A percentile compares a stretch with the other conserved stretches of the same genome.
These are phyloP conservation scores for Komagataella pastoris DNA, from an alignment of 805 yeast genomes.

Conservation along the genomic window DNA sequence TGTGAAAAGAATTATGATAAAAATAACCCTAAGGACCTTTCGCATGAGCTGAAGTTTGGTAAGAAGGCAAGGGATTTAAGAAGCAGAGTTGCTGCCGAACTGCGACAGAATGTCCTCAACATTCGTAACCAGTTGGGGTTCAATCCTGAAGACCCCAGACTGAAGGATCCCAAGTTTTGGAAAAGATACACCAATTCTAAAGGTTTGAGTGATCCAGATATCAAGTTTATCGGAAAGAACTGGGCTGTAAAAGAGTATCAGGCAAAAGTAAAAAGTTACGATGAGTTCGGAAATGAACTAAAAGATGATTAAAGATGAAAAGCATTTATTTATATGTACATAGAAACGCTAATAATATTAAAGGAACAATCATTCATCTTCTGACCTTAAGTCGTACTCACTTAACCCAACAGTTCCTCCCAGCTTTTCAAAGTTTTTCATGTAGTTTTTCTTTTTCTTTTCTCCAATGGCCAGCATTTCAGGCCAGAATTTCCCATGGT, in stretches of 20 bases:
- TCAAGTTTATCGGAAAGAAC: conserved; percentile 62
- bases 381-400: conserved; percentile 51
- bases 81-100: conserved; percentile 51
- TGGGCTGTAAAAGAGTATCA: conserved; percentile 75
- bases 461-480: conserved; percentile 41
- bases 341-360: neutral
- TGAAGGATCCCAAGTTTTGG: conserved; percentile 68
- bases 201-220: conserved; percentile 56
- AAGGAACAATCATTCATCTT: neutral
- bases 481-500: conserved; percentile 67
- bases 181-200: conserved; percentile 44
- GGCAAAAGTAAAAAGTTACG: conserved; percentile 18
- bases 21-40: conserved; percentile 40
- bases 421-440: conserved; percentile 47
- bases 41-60: conserved; percentile 51
- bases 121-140: conserved; percentile 29
- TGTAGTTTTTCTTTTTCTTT: conserved; percentile 37
- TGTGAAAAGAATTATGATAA: conserved; percentile 34
- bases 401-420: conserved; percentile 59
- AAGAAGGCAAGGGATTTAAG: conserved; percentile 53
- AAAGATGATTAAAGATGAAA: neutral
- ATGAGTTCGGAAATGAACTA: conserved; percentile 17
- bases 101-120: conserved; percentile 48
- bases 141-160: conserved; percentile 53
- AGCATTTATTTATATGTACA: neutral